Conservation (phyloP, 192 early-diverging fungal genomes). For the Pilobolus umbonatus region DNA sequence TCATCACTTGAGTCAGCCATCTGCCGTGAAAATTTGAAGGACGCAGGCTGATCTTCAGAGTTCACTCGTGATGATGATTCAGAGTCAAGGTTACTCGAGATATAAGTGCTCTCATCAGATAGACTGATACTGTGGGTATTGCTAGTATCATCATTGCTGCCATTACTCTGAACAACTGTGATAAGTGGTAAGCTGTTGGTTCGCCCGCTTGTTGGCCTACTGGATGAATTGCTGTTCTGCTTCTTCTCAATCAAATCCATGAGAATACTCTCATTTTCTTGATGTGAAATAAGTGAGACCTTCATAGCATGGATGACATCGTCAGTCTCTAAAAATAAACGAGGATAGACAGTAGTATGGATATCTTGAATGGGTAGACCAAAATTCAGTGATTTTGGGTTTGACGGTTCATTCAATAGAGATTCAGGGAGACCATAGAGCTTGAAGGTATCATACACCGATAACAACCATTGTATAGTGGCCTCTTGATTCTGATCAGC, state of each 20-base stretch:
- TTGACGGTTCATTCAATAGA: constrained; percentile 20
- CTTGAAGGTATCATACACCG: constrained; percentile 38
- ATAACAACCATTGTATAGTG: constrained; percentile 34
- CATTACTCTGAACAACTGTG: constrained; percentile 1
- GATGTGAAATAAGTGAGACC: background rate
- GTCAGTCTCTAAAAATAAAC: constrained; percentile 22
- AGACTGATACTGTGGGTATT: background rate
- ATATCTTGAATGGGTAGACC: constrained; percentile 17
- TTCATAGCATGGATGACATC: constrained; percentile 10
- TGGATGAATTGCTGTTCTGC: background rate
- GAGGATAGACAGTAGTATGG: constrained; percentile 8
- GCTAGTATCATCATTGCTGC: background rate
- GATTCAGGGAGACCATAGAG: constrained; percentile 38
- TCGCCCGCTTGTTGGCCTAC: constrained; percentile 6
- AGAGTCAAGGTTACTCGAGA: background rate
- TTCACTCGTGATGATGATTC: background rate
- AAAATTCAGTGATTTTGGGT: constrained; percentile 28
- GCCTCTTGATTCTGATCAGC: constrained; percentile 21
- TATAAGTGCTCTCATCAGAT: background rate
- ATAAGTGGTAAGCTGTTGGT: constrained; percentile 28
- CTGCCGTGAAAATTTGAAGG: constrained; percentile 26
- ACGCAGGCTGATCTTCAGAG: constrained; percentile 7
- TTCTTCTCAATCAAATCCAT: constrained; percentile 18
- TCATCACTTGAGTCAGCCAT: constrained; percentile 37
- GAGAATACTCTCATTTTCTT: background rate